phyloP scores from a whole-genome alignment of 176 grass and related monocot genomes.

The Carex littledalei region DNA sequence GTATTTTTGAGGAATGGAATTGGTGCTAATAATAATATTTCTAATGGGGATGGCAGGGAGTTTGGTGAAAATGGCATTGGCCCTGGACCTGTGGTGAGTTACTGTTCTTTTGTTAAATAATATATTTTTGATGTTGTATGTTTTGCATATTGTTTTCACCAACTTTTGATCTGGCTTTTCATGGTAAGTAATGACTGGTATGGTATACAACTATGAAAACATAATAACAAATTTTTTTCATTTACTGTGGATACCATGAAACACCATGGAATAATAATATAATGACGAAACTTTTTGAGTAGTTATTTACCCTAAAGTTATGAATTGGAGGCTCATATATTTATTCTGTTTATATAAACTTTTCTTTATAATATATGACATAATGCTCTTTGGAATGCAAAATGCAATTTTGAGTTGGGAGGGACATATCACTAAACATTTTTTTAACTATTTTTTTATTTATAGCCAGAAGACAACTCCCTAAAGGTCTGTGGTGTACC shows the following conservation, averaged over 20 bases:
- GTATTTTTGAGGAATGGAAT: slow-evolving; percentile 5
- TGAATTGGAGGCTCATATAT: neutral
- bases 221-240: neutral
- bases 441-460: neutral
- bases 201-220: neutral
- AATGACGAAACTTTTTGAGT: neutral
- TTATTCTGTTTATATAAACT: neutral
- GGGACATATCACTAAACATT: neutral
- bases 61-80: neutral
- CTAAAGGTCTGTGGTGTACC: slow-evolving; percentile 16
- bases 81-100: slow-evolving; percentile 6
- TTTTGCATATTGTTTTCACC: neutral
- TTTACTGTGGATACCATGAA: neutral
- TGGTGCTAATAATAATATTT: neutral
- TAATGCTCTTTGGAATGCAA: neutral
- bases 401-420: neutral
- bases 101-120: neutral
- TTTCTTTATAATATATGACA: neutral
- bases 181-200: neutral
- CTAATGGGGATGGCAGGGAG: neutral
- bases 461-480: neutral
- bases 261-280: neutral
- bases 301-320: neutral
- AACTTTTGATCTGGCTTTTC: neutral
- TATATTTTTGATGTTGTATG: neutral